These are phyloP conservation scores for Penicillium sumatraense DNA, from an alignment of 2,329 filamentous ascomycete genomes.

Conservation along the genomic window DNA sequence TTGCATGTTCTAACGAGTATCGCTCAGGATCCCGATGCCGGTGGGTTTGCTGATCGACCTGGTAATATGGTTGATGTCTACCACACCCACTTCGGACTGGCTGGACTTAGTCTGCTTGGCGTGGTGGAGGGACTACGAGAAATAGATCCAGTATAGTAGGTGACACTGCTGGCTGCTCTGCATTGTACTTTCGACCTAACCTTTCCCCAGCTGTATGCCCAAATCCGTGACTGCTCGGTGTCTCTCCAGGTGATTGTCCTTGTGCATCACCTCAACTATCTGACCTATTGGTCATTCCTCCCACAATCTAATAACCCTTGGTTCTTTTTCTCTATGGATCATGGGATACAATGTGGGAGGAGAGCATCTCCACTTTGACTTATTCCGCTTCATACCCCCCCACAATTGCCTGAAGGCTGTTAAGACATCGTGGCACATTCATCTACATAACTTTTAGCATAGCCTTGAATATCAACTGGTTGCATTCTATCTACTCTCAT, in stretches of 20 bases:
- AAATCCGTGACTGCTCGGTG: conserved; percentile 66
- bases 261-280: conserved; percentile 7
- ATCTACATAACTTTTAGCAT: not conserved
- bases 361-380: conserved; percentile 53
- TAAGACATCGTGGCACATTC: conserved; percentile 48
- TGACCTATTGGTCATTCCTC: conserved; percentile 48
- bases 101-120: conserved; percentile 82
- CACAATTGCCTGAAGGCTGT: conserved; percentile 42
- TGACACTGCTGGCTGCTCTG: conserved; percentile 12
- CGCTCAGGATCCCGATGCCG: conserved; percentile 74
- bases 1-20: no score
- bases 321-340: conserved; percentile 55
- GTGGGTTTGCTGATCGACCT: conserved; percentile 87
- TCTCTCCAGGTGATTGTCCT: conserved; percentile 46
- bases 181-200: conserved; percentile 19
- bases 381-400: conserved; percentile 47
- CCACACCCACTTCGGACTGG: conserved; percentile 88
- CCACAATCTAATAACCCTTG: conserved; percentile 73
- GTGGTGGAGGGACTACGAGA: conserved; percentile 72
- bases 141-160: conserved; percentile 86
- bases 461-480: not conserved
- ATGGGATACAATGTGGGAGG: conserved; percentile 74
- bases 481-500: no score
- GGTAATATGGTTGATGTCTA: conserved; percentile 97
- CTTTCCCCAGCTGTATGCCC: conserved; percentile 66